Conservation (phyloP, 2,329 filamentous ascomycete species). For the Fusarium robinianum region DNA sequence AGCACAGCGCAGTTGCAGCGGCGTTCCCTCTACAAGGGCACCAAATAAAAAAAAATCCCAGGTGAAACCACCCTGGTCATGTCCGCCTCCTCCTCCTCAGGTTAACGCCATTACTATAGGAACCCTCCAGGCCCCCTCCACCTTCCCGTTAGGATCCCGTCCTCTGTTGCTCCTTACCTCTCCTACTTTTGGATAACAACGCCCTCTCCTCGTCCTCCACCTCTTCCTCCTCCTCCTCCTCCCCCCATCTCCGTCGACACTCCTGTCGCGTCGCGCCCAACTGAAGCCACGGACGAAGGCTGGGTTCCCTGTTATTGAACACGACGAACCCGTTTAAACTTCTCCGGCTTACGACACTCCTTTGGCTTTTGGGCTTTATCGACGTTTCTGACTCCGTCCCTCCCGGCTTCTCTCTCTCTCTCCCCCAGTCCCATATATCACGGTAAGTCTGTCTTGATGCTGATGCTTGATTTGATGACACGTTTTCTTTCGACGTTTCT, state of each 20-base stretch:
- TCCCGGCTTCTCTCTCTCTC: too few relatives aligned
- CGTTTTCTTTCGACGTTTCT: too few relatives aligned
- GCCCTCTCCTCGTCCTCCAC: conserved; percentile 13
- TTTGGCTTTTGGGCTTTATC: conserved; percentile 3
- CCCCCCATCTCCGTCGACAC: conserved; percentile 21
- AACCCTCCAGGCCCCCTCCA: conserved; percentile 34
- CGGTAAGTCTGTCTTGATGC: neutral
- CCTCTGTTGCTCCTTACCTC: conserved; percentile 25
- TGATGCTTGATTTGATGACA: neutral
- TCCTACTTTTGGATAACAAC: conserved; percentile 11
- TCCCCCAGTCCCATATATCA: too few relatives aligned
- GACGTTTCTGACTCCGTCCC: too few relatives aligned
- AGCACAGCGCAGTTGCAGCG: too few relatives aligned
- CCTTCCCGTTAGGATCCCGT: conserved; percentile 27
- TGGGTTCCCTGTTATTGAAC: conserved; percentile 24
- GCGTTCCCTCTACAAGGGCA: too few relatives aligned
- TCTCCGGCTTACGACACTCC: conserved; percentile 14
- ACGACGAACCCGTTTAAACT: conserved; percentile 20
- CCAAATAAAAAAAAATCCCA: too few relatives aligned
- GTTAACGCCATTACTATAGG: conserved; percentile 32
- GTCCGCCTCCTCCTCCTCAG: conserved; percentile 17
- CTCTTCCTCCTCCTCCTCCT: conserved; percentile 12
- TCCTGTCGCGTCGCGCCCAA: conserved; percentile 27
- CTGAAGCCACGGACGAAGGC: conserved; percentile 28
- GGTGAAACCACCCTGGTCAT: conserved; percentile 23